These are phyloP conservation scores for Cutaneotrichosporon cyanovorans DNA, from an alignment of 1,284 basidiomycete species.

Conservation along the genomic window DNA sequence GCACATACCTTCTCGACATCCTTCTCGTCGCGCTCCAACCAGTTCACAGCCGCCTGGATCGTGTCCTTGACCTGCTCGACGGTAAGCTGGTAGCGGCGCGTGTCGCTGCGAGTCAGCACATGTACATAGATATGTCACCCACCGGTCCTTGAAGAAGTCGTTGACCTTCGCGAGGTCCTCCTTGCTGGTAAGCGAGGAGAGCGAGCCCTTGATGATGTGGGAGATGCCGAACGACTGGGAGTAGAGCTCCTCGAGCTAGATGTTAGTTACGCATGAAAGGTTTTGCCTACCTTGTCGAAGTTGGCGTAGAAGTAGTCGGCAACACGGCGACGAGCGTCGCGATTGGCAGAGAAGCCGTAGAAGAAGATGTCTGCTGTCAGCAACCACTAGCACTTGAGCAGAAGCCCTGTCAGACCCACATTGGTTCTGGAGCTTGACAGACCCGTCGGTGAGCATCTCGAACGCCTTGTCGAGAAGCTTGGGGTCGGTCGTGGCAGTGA, in stretches of 20 bases:
- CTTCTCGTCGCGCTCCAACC: constrained; percentile 50
- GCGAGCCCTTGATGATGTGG: constrained; percentile 50
- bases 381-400: no score
- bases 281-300: constrained; percentile 54
- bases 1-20: constrained; percentile 47
- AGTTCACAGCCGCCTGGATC: constrained; percentile 49
- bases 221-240: constrained; percentile 57
- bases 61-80: constrained; percentile 52
- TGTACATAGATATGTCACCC: constrained; percentile 7
- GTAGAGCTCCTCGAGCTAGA: constrained; percentile 62
- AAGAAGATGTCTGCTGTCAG: constrained; percentile 45
- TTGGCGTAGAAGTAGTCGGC: constrained; percentile 53
- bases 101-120: constrained; percentile 23
- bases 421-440: constrained; percentile 59
- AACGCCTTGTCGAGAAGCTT: constrained; percentile 56
- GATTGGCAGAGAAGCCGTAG: constrained; percentile 43
- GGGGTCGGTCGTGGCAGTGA: constrained; percentile 32
- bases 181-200: constrained; percentile 58
- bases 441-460: constrained; percentile 51
- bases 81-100: constrained; percentile 48
- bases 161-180: constrained; percentile 64
- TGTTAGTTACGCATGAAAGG: background rate
- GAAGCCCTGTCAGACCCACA: constrained; percentile 2
- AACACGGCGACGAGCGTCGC: constrained; percentile 31
- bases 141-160: constrained; percentile 56